phyloP scores from a whole-genome alignment of 2,329 filamentous ascomycete species.

The Fusarium algeriense region DNA sequence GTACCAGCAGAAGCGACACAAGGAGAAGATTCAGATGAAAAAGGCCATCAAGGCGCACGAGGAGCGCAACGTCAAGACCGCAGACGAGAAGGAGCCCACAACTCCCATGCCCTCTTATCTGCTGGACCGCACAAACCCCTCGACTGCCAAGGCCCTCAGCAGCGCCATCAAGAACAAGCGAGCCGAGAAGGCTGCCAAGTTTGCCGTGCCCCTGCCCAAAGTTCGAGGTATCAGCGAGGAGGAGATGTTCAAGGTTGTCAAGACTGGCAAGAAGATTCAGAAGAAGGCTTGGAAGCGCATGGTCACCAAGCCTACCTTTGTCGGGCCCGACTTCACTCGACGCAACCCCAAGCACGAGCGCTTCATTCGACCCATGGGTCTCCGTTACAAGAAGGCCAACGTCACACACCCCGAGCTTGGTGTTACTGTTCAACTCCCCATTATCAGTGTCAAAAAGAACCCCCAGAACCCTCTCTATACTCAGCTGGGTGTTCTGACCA shows the following conservation, averaged over 20 bases:
- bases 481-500: conserved; percentile 88
- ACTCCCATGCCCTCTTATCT: conserved; percentile 93
- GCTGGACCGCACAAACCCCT: conserved; percentile 80
- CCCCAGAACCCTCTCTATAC: conserved; percentile 92
- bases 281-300: conserved; percentile 86
- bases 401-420: conserved; percentile 80
- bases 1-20: conserved; percentile 91
- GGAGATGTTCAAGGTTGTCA: conserved; percentile 97
- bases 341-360: conserved; percentile 83
- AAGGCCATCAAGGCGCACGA: conserved; percentile 96
- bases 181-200: conserved; percentile 92
- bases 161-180: conserved; percentile 96
- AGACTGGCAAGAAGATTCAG: conserved; percentile 93
- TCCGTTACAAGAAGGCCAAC: conserved; percentile 66
- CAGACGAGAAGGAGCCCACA: conserved; percentile 80
- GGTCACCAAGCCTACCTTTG: conserved; percentile 76
- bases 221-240: conserved; percentile 92
- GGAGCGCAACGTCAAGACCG: conserved; percentile 94
- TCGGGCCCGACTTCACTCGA: conserved; percentile 89
- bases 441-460: conserved; percentile 74
- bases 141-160: conserved; percentile 75
- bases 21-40: conserved; percentile 98
- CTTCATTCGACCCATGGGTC: conserved; percentile 64
- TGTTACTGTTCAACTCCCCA: conserved; percentile 89
- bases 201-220: conserved; percentile 91